Percentiles rank a stretch among this genome's conserved stretches.
Evolutionary conservation across 129 eudicot genomes (phyloP).

Genomic region (Deinandra increscens): DNA sequence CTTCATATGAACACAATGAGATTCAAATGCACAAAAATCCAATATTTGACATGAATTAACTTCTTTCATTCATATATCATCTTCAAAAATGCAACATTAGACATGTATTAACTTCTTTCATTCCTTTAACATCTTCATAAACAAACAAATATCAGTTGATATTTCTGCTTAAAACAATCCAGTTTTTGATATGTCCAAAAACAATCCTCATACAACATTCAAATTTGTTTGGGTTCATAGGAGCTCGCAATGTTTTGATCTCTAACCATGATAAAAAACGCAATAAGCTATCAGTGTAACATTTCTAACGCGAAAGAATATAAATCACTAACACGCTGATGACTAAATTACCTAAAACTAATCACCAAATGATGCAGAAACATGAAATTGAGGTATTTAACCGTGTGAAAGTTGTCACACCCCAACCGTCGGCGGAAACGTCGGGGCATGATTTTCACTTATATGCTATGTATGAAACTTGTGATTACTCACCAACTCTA

Average conservation of each 20-base stretch:
- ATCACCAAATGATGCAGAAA: neutral
- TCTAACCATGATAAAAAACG: neutral
- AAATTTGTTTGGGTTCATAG: neutral
- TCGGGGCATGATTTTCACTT: too few relatives aligned
- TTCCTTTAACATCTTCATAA: neutral
- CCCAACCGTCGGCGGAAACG: too few relatives aligned
- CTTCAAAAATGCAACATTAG: too few relatives aligned
- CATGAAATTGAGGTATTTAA: neutral
- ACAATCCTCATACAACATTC: neutral
- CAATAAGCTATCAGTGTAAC: neutral
- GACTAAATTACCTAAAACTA: neutral
- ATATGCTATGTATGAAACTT: too few relatives aligned
- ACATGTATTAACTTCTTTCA: neutral
- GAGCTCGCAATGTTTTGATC: neutral
- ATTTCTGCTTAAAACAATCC: slow-evolving; percentile 3
- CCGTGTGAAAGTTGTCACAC: too few relatives aligned
- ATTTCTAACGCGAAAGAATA: neutral
- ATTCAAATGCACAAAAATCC: neutral
- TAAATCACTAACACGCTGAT: neutral
- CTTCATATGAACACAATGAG: neutral
- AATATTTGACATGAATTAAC: neutral
- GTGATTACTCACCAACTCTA: too few relatives aligned
- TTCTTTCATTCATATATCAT: neutral
- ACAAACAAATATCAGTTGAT: neutral
- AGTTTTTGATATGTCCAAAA: neutral